These are phyloP conservation scores for Xylaria sp. DNA, from an alignment of 2,329 filamentous ascomycete species.

Conservation along the genomic window DNA sequence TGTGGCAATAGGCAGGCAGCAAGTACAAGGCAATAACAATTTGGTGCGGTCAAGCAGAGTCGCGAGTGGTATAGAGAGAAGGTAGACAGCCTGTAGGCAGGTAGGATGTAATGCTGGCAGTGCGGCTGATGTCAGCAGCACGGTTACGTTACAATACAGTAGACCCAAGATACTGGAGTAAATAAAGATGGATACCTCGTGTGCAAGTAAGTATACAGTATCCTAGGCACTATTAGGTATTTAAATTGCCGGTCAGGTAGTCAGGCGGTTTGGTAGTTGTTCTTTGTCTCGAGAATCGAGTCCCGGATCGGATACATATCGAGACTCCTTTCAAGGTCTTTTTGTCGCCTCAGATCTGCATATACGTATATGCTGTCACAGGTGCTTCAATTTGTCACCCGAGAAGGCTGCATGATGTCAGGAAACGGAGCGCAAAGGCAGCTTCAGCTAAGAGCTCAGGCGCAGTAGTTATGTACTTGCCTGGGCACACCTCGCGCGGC, in stretches of 20 bases:
- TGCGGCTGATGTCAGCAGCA: slow-evolving; percentile 34
- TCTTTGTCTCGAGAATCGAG: slow-evolving; percentile 6
- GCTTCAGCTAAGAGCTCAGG: not conserved
- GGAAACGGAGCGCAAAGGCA: not conserved
- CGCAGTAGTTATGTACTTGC: not conserved
- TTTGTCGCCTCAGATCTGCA: not conserved
- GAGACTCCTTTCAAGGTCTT: not conserved
- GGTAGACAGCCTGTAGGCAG: not conserved
- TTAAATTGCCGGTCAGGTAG: not conserved
- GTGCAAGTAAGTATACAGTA: slow-evolving; percentile 2
- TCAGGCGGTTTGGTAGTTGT: not conserved
- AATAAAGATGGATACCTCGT: slow-evolving; percentile 10
- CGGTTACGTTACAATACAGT: slow-evolving; percentile 15
- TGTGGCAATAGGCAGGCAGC: not conserved
- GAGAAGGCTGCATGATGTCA: not conserved
- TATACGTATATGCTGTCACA: not conserved
- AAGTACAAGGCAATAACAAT: not conserved
- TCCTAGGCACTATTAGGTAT: not conserved
- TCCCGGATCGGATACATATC: not conserved
- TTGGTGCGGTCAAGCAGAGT: not conserved
- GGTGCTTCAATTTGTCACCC: not conserved
- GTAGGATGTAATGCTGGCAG: slow-evolving; percentile 10
- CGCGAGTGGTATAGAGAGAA: not conserved
- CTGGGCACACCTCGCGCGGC: too few species aligned
- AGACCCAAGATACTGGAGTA: slow-evolving; percentile 3